Base-by-base conservation (phyloP, 305 asterid species). In the Solanum chacoense region DNA sequence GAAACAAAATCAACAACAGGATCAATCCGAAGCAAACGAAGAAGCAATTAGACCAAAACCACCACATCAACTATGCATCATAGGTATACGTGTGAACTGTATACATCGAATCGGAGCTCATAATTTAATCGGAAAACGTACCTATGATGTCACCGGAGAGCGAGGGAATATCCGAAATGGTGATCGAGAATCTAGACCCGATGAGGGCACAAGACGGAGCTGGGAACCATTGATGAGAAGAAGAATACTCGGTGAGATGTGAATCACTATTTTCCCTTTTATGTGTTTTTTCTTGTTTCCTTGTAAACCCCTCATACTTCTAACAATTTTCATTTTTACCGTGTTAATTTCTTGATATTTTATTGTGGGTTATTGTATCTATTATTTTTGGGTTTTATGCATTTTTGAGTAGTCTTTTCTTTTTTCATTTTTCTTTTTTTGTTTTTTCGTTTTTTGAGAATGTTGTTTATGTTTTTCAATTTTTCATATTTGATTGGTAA, bases 191-290 rank as follows among this genome's bases (percentile, higher is more conserved):
- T 31, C 24, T 81, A 81, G 71, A 28, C 28, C 86, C 29, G 6
- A 81, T 20, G 71, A 81, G 71, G 86, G 86, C 28, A 81, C 28
- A 67, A 29, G 71, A 16, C 13, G 85, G 24, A 8, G 34, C 14
- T 26, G 90, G 85, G 85, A 77, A 50, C 26, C 85, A 18, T 80
- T 83, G 92, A 90, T 80, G 83, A 88, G 55, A 37, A 65, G 59
- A 89, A 89, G 80, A 88, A 87, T 65, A 71, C 88, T 85, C 35
- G 83, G 85, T 37, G 86, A 89, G 90, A 89, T 81, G 90, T 85
- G 85, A 89, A 90, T 89, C 91, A 80, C 91, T 40, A 87, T 83
- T 88, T 71, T 22, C 8, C 84, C 42, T 22, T 85, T 59, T 83
- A 29, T 67, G 90, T 80, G 73, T 45, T 84, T 86, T 71, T 59